Conservation (phyloP, 1,284 basidiomycete genomes). For the Trichosporon inkin region DNA sequence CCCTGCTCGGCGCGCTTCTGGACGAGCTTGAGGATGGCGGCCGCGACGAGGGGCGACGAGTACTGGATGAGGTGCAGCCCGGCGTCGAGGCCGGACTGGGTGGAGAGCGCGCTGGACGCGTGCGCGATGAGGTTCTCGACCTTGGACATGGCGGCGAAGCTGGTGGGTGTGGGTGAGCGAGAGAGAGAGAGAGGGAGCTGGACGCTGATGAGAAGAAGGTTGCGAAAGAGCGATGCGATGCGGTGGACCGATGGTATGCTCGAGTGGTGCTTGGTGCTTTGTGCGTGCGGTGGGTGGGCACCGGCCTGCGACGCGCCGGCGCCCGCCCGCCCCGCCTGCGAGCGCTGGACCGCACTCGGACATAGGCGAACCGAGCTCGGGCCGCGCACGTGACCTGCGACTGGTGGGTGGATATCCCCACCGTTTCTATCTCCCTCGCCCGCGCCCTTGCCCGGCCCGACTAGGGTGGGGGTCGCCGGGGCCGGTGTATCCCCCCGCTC, state of each 20-base stretch:
- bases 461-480: not conserved
- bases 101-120: slow-evolving; percentile 33
- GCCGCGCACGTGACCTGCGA: not conserved
- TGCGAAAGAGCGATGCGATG: not conserved
- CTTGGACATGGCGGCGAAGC: slow-evolving; percentile 14
- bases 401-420: not conserved
- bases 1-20: slow-evolving; percentile 25
- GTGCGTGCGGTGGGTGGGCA: not conserved
- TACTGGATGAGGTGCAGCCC: slow-evolving; percentile 47
- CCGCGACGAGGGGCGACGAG: slow-evolving; percentile 39
- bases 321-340: not conserved
- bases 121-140: slow-evolving; percentile 26
- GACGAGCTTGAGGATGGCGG: slow-evolving; percentile 38
- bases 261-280: not conserved
- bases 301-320: too few relatives aligned
- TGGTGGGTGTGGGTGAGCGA: not conserved
- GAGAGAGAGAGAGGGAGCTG: not conserved
- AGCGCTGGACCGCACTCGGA: not conserved
- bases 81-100: slow-evolving; percentile 43
- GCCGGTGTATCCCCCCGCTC: not conserved
- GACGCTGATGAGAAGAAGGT: not conserved
- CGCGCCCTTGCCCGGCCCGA: not conserved
- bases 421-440: not conserved
- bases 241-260: not conserved
- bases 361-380: slow-evolving; percentile 9